These are phyloP conservation scores for Cryptococcus sp. DNA, from an alignment of 1,284 basidiomycete genomes.

Conservation along the genomic window DNA sequence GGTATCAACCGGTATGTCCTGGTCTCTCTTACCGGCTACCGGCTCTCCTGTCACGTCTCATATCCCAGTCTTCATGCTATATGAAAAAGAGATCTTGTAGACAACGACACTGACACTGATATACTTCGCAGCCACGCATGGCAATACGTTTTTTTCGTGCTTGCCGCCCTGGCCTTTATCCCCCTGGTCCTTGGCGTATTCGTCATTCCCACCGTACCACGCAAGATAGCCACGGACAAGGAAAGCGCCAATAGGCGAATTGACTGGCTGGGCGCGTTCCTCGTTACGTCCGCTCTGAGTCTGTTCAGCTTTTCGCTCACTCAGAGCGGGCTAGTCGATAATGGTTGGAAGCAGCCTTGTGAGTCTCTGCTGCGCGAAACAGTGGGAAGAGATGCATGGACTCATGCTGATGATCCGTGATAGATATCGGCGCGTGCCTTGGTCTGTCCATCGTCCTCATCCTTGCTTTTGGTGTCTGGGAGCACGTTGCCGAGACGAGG, in stretches of 20 bases:
- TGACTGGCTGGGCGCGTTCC: slow-evolving; percentile 37
- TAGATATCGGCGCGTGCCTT: slow-evolving; percentile 41
- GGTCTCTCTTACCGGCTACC: not conserved
- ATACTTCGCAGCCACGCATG: slow-evolving; percentile 24
- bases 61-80: too few relatives aligned
- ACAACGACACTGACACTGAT: not conserved
- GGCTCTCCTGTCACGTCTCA: too few relatives aligned
- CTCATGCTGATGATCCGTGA: not conserved
- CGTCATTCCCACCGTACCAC: slow-evolving; percentile 35
- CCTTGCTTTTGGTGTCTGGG: slow-evolving; percentile 39
- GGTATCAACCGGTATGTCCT: slow-evolving; percentile 19
- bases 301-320: slow-evolving; percentile 37
- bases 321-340: slow-evolving; percentile 27
- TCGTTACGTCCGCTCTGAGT: slow-evolving; percentile 35
- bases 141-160: slow-evolving; percentile 44
- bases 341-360: slow-evolving; percentile 38
- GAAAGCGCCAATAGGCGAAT: slow-evolving; percentile 16
- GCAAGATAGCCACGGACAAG: slow-evolving; percentile 3
- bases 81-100: not conserved
- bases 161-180: slow-evolving; percentile 36
- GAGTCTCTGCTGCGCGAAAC: slow-evolving; percentile 1
- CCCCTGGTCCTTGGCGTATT: slow-evolving; percentile 34
- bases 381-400: not conserved
- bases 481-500: slow-evolving; percentile 26
- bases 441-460: slow-evolving; percentile 38